phyloP scores from a whole-genome alignment of 345 rosid species.

The Brassica incana region DNA sequence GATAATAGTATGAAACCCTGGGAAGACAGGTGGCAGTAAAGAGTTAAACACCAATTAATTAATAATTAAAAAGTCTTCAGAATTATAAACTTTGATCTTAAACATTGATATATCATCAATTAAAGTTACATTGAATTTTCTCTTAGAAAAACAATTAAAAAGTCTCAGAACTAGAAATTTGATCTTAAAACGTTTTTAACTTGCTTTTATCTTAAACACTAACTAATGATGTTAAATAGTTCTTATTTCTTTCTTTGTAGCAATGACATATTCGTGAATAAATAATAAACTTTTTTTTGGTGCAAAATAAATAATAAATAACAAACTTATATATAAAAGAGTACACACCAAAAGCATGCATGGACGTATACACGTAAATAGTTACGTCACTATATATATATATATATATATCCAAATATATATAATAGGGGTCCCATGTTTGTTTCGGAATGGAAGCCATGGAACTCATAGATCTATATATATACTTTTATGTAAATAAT shows the following conservation, averaged over 20 bases:
- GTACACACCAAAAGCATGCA: slow-evolving; percentile 23
- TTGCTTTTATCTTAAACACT: background rate
- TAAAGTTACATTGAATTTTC: background rate
- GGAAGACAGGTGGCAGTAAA: slow-evolving; percentile 4
- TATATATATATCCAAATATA: no score
- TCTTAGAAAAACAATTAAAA: background rate
- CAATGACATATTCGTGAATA: background rate
- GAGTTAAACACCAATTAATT: background rate
- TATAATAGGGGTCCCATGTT: background rate
- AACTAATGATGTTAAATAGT: background rate
- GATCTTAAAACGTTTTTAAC: background rate
- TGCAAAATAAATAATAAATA: background rate
- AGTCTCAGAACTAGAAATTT: background rate
- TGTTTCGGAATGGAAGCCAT: background rate
- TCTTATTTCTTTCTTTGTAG: background rate
- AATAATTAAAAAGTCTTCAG: background rate
- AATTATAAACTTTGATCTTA: background rate
- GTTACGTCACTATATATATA: background rate
- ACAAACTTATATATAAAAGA: background rate
- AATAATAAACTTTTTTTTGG: background rate
- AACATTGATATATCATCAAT: background rate
- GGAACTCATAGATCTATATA: background rate
- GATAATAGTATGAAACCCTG: slow-evolving; percentile 92
- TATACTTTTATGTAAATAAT: background rate
- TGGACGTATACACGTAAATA: slow-evolving; percentile 16